Evolutionary conservation across 805 yeast species (phyloP).

Genomic region (Brettanomyces naardenensis): DNA sequence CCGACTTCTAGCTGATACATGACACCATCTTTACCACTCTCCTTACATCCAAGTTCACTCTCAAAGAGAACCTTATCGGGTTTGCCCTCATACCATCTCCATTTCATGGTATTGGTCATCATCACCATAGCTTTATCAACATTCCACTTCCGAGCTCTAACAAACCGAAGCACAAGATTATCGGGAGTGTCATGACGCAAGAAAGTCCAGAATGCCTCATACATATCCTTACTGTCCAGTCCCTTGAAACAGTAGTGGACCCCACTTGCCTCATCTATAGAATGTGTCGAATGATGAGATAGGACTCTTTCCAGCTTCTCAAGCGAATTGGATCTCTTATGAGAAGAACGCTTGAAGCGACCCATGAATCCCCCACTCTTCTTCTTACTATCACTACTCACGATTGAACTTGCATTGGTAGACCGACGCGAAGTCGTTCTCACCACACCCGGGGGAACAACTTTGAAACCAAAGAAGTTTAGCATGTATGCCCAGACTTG

Average conservation of each 20-base stretch:
- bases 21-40: constrained; percentile 36
- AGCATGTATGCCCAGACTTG: constrained; percentile 64
- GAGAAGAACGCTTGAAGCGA: constrained; percentile 19
- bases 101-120: constrained; percentile 64
- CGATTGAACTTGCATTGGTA: constrained; percentile 3
- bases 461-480: constrained; percentile 46
- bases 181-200: constrained; percentile 78
- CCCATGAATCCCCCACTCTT: constrained; percentile 28
- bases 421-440: constrained; percentile 7
- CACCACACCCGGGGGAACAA: constrained; percentile 16
- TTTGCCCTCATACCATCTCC: constrained; percentile 60
- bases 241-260: constrained; percentile 41
- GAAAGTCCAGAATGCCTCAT: constrained; percentile 48
- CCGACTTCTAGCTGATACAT: constrained; percentile 51
- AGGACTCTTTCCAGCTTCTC: constrained; percentile 10
- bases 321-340: constrained; percentile 15
- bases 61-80: constrained; percentile 55
- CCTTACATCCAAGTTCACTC: constrained; percentile 62
- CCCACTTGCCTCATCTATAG: constrained; percentile 13
- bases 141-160: constrained; percentile 85
- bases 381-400: constrained; percentile 16
- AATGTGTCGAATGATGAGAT: constrained; percentile 5
- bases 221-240: constrained; percentile 43
- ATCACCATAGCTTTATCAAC: constrained; percentile 58
- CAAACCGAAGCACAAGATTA: constrained; percentile 62